Evolutionary conservation across 768 basidiomycete genomes (phyloP).

Genomic region (Leccinum variicolor): DNA sequence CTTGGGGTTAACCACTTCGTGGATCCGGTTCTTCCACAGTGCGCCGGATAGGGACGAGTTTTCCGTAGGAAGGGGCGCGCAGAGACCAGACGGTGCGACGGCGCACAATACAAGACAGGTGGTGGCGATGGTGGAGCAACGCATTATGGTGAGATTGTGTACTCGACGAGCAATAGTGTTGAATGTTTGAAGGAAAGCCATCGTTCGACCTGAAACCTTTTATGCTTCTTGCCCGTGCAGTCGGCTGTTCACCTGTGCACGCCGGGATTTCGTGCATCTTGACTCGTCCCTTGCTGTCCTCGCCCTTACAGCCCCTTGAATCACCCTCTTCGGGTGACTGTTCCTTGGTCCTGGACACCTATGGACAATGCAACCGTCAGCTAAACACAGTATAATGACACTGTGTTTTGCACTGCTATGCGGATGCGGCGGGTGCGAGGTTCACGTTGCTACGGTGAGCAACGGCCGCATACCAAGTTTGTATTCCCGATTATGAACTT

Average conservation of each 20-base stretch:
- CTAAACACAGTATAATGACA: not conserved
- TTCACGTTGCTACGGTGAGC: slow-evolving; percentile 4
- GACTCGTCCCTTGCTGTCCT: not conserved
- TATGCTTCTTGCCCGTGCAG: slow-evolving; percentile 5
- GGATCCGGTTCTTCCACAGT: slow-evolving; percentile 20
- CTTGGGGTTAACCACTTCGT: slow-evolving; percentile 17
- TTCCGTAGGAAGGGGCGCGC: slow-evolving; percentile 8
- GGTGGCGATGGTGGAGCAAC: slow-evolving; percentile 1
- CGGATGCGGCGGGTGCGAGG: not conserved
- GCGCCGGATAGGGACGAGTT: slow-evolving; percentile 4
- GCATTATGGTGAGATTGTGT: slow-evolving; percentile 16
- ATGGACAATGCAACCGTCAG: not conserved
- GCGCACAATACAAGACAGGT: slow-evolving; percentile 12
- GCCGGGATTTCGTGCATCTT: not conserved
- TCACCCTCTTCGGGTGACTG: not conserved
- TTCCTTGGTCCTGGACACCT: not conserved
- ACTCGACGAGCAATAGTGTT: not conserved
- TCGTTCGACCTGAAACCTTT: slow-evolving; percentile 2
- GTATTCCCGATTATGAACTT: not conserved
- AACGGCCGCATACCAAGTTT: not conserved
- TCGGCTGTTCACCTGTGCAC: slow-evolving; percentile 12
- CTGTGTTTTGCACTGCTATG: slow-evolving; percentile 9
- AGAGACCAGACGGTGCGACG: slow-evolving; percentile 14
- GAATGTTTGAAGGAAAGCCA: slow-evolving; percentile 1
- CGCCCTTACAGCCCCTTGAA: not conserved